Conservation (phyloP, 2,329 filamentous ascomycete genomes). For the Aspergillus phoenicis region DNA sequence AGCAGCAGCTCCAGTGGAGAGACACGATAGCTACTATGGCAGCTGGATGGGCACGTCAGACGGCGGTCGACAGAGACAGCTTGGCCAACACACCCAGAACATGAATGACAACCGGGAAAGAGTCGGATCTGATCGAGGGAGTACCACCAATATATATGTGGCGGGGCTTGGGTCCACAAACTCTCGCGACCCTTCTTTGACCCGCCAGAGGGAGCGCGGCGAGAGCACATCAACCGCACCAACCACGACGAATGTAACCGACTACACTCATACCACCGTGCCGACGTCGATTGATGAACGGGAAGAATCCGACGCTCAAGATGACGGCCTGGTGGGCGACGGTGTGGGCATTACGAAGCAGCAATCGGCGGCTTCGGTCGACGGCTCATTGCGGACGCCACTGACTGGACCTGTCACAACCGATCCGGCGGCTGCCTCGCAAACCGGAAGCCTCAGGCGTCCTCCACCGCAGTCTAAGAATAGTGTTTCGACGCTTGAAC, state of each 20-base stretch:
- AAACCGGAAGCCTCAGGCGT: conserved; percentile 13
- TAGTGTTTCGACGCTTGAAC: conserved; percentile 35
- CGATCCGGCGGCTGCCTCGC: conserved; percentile 1
- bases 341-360: conserved; percentile 14
- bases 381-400: neutral
- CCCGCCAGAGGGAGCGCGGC: conserved; percentile 25
- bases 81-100: conserved; percentile 13
- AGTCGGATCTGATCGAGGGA: conserved; percentile 7
- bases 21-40: conserved; percentile 49
- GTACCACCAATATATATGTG: conserved; percentile 21
- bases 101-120: conserved; percentile 7
- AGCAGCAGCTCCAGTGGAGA: conserved; percentile 22
- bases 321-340: conserved; percentile 13
- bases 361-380: neutral
- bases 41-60: conserved; percentile 57
- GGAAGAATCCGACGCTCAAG: conserved; percentile 11
- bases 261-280: conserved; percentile 37
- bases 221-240: conserved; percentile 39
- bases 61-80: conserved; percentile 24
- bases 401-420: conserved; percentile 8
- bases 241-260: conserved; percentile 38
- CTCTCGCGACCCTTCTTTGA: conserved; percentile 18
- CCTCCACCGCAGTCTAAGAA: conserved; percentile 26
- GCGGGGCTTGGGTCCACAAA: conserved; percentile 16
- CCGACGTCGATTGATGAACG: conserved; percentile 37